Base-by-base conservation (phyloP, 2,329 filamentous ascomycete species). In the Berkeleyomyces basicola region DNA sequence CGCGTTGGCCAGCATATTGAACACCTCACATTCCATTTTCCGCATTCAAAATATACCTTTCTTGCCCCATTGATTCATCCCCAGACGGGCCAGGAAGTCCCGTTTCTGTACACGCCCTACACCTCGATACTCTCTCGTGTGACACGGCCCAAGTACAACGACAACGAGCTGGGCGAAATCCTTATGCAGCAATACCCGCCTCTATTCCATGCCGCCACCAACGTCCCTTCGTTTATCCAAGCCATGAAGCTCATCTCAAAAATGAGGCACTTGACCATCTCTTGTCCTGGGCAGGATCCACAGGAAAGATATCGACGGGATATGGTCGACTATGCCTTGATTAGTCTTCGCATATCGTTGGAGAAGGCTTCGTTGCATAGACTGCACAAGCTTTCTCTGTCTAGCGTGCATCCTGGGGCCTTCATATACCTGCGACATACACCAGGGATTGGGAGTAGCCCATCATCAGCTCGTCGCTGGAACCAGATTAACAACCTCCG, bases 171-270 rank as follows among this genome's bases (percentile, higher is more conserved):
- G 69, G 90, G 85, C 65, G 86, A 92, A 70, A 80, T 95, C 64
- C 78, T 95, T 65, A 88, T 89, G 11, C 84, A 89, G 70, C 90
- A 95, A 74, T 95, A 95, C 69, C 88, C 89, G 61, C 88, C 90
- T 4, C 76, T 95, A 14, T 95, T 95, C 74, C 90, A 96, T 70
- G 88, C 90, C 5, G 88, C 90, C 6, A 92, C 88, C 65, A 93
- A 96, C 70, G 86, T 95, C 5, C 82, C 87, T 4, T 87, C 88
- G 46, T 95, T 96, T 74, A 84, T 92, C 68, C 79, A 83, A 66
- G 87, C 87, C 58, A 78, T 95, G 70, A 80, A 79, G 43, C 76
- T 84, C 66, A 72, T 95, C 69, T 75, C 82, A 64, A 86, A 85
- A 68, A 76, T 96, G 68, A 78, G 82, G 55, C 87, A 92, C 71